Percentiles rank a stretch among this genome's conserved stretches.
phyloP scores from a whole-genome alignment of 2,329 filamentous ascomycete species.

The Aureobasidium uvarum region DNA sequence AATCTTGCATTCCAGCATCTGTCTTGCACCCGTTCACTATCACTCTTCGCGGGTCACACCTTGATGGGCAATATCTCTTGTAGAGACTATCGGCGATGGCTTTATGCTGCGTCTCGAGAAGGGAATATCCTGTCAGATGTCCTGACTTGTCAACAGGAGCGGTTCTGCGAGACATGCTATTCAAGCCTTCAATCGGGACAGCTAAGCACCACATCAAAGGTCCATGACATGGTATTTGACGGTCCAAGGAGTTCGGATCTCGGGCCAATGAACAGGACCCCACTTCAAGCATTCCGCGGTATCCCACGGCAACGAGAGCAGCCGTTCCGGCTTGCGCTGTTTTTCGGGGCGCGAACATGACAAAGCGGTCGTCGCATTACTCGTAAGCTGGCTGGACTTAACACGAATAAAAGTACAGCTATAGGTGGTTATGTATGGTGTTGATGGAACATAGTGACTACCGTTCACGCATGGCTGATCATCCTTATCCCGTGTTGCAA shows the following conservation, averaged over 20 bases:
- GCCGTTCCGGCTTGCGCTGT: constrained; percentile 5
- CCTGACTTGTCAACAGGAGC: neutral
- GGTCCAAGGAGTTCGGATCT: neutral
- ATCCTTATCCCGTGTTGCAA: neutral
- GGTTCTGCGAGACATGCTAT: neutral
- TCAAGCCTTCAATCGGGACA: neutral
- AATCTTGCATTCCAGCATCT: neutral
- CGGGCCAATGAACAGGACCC: neutral
- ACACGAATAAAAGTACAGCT: neutral
- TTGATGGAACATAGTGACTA: neutral
- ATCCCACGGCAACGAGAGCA: neutral
- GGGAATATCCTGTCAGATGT: neutral
- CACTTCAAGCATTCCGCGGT: neutral
- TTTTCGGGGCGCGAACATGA: constrained; percentile 9
- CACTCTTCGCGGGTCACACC: neutral
- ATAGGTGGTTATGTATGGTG: neutral
- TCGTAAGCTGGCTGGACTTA: neutral
- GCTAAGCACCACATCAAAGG: neutral
- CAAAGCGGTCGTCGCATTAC: neutral
- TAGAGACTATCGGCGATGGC: neutral
- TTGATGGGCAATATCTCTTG: neutral
- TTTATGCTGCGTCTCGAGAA: neutral
- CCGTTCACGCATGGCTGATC: neutral
- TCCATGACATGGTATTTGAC: neutral
- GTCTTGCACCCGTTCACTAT: neutral